Percentiles rank a stretch among this genome's conserved stretches.
Conservation (phyloP, 2,329 filamentous ascomycete species). For the Proliferodiscus dingleyae region DNA sequence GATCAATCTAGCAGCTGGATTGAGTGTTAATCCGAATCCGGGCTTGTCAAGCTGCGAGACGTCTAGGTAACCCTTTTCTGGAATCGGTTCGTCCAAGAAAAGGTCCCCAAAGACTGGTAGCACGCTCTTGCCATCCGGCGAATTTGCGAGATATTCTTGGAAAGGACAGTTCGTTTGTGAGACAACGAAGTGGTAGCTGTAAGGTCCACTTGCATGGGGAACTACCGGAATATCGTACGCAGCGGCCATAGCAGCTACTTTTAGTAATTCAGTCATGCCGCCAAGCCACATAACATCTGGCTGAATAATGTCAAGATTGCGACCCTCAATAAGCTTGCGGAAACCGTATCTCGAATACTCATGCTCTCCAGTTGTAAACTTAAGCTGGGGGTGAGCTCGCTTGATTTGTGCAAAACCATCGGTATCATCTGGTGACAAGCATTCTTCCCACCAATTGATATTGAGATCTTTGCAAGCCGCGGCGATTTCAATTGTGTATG, state of each 20-base stretch:
- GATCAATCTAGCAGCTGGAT: slow-evolving; percentile 70
- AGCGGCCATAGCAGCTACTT: slow-evolving; percentile 80
- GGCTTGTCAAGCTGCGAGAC: slow-evolving; percentile 79
- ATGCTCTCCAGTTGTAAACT: slow-evolving; percentile 95
- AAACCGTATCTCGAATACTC: slow-evolving; percentile 94
- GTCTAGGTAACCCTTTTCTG: slow-evolving; percentile 74
- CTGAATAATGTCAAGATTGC: slow-evolving; percentile 90
- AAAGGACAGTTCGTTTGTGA: slow-evolving; percentile 91
- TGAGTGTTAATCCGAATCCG: slow-evolving; percentile 84
- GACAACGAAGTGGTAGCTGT: slow-evolving; percentile 94
- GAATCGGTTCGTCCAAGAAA: slow-evolving; percentile 87
- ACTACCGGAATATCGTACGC: slow-evolving; percentile 94
- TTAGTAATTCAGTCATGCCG: slow-evolving; percentile 85
- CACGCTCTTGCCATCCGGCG: slow-evolving; percentile 82
- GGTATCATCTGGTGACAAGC: slow-evolving; percentile 82
- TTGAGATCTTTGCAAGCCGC: slow-evolving; percentile 77
- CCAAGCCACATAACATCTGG: slow-evolving; percentile 98
- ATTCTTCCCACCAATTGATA: slow-evolving; percentile 98
- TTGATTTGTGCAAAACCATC: slow-evolving; percentile 89
- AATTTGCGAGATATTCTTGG: slow-evolving; percentile 94
- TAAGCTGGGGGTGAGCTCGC: slow-evolving; percentile 80
- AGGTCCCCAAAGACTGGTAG: slow-evolving; percentile 88
- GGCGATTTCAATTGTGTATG: slow-evolving; percentile 88
- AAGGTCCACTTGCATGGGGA: slow-evolving; percentile 89
- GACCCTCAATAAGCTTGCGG: slow-evolving; percentile 86